Evolutionary conservation across 306 rosid species (phyloP).

Genomic region (Trifolium subterraneum): DNA sequence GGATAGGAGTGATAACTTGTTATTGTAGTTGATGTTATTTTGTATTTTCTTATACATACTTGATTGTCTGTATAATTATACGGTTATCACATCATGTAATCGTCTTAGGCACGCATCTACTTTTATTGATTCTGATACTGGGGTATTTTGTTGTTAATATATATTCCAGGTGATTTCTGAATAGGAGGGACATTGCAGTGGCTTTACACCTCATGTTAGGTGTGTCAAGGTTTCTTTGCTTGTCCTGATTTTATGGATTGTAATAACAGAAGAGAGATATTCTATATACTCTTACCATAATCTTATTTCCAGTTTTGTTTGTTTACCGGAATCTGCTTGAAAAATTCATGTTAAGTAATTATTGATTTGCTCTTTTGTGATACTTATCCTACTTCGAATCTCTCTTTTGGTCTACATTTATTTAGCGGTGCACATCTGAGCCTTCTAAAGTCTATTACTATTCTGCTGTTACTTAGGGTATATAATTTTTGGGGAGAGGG

Average conservation of each 20-base stretch:
- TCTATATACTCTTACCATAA: constrained; percentile 18
- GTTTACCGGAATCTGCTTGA: constrained; percentile 6
- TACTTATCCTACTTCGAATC: background rate
- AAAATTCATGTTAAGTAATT: background rate
- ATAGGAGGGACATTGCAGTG: constrained; percentile 14
- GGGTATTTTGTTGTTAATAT: constrained; percentile 11
- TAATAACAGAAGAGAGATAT: constrained; percentile 50
- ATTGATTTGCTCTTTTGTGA: constrained; percentile 4
- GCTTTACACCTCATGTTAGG: constrained; percentile 28
- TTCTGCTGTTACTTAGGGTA: no score
- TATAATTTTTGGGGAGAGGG: no score
- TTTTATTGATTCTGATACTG: constrained; percentile 12
- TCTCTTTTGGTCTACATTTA: background rate
- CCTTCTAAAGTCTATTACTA: background rate
- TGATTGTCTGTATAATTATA: constrained; percentile 18
- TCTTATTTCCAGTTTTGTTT: constrained; percentile 28
- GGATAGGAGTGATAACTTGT: background rate
- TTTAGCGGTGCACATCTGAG: background rate
- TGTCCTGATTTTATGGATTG: constrained; percentile 34
- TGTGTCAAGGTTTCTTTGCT: constrained; percentile 8
- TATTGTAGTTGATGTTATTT: background rate
- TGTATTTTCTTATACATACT: background rate
- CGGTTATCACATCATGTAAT: background rate
- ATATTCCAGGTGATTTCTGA: constrained; percentile 56
- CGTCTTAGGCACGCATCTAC: background rate